phyloP scores from a whole-genome alignment of 1,284 basidiomycete species.

The Trichosporon sp. region DNA sequence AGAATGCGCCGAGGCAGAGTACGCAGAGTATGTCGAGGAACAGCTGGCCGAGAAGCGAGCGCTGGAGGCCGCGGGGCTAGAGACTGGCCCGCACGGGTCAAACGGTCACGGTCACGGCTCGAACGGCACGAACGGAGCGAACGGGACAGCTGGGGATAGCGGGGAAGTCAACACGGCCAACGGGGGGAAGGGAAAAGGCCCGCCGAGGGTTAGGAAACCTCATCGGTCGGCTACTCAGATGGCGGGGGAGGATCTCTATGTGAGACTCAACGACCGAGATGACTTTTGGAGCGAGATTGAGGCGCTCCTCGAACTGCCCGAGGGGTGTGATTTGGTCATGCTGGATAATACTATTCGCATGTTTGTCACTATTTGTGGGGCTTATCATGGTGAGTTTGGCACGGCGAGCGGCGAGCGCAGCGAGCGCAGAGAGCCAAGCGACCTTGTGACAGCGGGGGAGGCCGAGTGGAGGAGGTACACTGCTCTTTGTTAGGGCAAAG shows the following conservation, averaged over 20 bases:
- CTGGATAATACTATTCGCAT: constrained; percentile 71
- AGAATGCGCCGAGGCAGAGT: no score
- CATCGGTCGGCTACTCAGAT: neutral
- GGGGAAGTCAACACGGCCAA: no score
- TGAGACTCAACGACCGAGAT: neutral
- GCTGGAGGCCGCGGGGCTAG: neutral
- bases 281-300: constrained; percentile 62
- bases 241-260: neutral
- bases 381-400: constrained; percentile 68
- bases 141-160: no score
- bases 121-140: neutral
- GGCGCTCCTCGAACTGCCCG: constrained; percentile 65
- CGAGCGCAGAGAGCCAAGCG: no score
- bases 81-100: no score
- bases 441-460: no score
- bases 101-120: no score
- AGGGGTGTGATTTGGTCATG: constrained; percentile 61
- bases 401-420: neutral
- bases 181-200: no score
- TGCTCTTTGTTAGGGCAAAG: no score
- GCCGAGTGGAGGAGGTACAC: no score
- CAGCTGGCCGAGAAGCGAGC: no score
- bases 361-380: constrained; percentile 69
- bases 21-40: no score
- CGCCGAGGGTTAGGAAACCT: neutral